Base-by-base conservation (phyloP, 148 eudicot genomes). In the Selenicereus undatus region DNA sequence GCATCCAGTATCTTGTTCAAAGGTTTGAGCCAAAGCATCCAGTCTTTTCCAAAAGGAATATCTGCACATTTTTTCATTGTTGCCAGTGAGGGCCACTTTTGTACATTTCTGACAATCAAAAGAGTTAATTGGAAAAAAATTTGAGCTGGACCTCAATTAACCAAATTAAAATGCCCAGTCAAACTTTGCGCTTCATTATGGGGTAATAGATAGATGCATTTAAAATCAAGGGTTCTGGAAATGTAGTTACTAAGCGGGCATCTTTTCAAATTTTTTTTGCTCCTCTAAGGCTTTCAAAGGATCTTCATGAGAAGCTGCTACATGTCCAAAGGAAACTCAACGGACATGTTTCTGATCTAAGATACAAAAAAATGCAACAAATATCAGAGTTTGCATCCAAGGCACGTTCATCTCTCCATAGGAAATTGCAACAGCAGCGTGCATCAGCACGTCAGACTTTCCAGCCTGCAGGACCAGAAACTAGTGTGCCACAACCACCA, bases 391-490 rank as follows among this genome's bases (percentile, higher is more conserved):
- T 86, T 78, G 97, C 90, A 48, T 89, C 97, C 69, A 79, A 77
- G 76, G 98, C 94, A 35, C 91, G 97, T 65, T 95, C 94, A 50
- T 80, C 77, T 26, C 88, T 95, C 76, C 97, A 93, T 80, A 86
- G 86, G 86, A 93, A 88, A 85, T 84, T 90, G 89, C 90, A 91
- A 35, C 85, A 89, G 79, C 72, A 73, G 77, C 97, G 97, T 76
- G 87, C 89, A 78, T 76, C 86, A 76, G 83, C 87, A 29, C 51
- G 80, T 66, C 86, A 64, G 82, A 69, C 81, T 36, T 50, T 90
- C 52, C 82, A 81, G 78, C 80, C 78, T 73, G 75, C 70, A 22
- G 82, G 30, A 79, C 69, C 75, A 60, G 85, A 73, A 60, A 80
- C 26, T 48, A 78, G 73, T 32, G 85, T 45, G 54, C 84, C 43